These are phyloP conservation scores for Aureobasidium sp. DNA, from an alignment of 2,329 filamentous ascomycete genomes.

Conservation along the genomic window DNA sequence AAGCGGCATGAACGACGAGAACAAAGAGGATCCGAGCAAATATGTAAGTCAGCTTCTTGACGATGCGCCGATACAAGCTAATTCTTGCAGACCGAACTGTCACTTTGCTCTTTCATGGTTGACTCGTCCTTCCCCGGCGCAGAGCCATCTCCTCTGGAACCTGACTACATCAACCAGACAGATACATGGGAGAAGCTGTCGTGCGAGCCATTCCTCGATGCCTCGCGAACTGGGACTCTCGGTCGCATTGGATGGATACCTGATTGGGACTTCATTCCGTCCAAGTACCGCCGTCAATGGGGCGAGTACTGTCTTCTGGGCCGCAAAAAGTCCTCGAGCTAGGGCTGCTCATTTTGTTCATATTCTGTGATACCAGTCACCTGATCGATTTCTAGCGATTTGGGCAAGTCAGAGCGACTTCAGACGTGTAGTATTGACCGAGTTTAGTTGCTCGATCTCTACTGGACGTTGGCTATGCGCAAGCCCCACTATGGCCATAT, in stretches of 20 bases:
- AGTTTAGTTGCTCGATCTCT: background rate
- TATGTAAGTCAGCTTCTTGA: conserved; percentile 51
- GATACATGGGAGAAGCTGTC: conserved; percentile 70
- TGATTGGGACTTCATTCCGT: conserved; percentile 60
- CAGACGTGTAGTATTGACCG: background rate
- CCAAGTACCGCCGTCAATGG: conserved; percentile 67
- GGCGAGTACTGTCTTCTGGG: conserved; percentile 79
- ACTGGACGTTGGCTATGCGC: background rate
- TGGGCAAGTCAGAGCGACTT: conserved; percentile 1
- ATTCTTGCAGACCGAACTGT: conserved; percentile 52
- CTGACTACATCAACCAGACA: conserved; percentile 67
- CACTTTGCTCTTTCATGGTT: conserved; percentile 73
- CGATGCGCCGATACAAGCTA: background rate
- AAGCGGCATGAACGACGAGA: conserved; percentile 83
- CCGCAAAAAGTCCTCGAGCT: conserved; percentile 36
- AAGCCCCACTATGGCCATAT: conserved; percentile 5
- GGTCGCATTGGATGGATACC: conserved; percentile 80
- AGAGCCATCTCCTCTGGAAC: conserved; percentile 60
- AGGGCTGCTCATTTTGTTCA: background rate
- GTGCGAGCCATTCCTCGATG: conserved; percentile 76
- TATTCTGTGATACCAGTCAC: conserved; percentile 5
- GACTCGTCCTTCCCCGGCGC: conserved; percentile 71
- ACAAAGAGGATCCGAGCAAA: conserved; percentile 79
- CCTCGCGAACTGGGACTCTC: conserved; percentile 63
- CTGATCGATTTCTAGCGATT: background rate